Percentiles rank a stretch among this genome's conserved stretches.
Evolutionary conservation across 2,329 filamentous ascomycete genomes (phyloP).

Genomic region (Ophiobolus disseminans): DNA sequence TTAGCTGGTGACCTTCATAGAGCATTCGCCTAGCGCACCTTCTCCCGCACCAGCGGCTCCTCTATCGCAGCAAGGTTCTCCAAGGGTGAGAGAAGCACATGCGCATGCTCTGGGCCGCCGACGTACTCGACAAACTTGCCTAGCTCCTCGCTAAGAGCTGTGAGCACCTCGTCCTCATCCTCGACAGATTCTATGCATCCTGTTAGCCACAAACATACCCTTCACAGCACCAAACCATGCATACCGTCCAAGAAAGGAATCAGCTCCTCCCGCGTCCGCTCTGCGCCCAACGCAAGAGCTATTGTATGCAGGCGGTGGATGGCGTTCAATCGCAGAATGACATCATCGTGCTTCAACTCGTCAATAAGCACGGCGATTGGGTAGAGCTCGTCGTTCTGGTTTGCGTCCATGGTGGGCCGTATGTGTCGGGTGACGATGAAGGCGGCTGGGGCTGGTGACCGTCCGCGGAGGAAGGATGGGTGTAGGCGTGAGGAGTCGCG

Average conservation of each 20-base stretch:
- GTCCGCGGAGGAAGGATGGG: conserved; percentile 20
- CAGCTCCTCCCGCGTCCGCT: conserved; percentile 96
- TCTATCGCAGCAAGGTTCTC: conserved; percentile 99
- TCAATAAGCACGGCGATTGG: conserved; percentile 99
- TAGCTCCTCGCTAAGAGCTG: conserved; percentile 94
- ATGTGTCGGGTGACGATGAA: conserved; percentile 25
- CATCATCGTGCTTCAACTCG: conserved; percentile 99
- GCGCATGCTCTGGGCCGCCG: conserved; percentile 88
- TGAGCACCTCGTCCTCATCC: conserved; percentile 97
- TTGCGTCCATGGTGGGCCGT: conserved; percentile 76
- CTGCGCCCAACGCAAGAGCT: conserved; percentile 91
- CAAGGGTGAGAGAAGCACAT: conserved; percentile 93
- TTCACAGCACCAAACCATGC: conserved; percentile 42
- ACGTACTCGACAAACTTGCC: conserved; percentile 98
- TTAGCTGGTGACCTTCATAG: conserved; percentile 36
- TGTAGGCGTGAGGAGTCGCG: conserved; percentile 19
- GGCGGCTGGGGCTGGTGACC: conserved; percentile 26
- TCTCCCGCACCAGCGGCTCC: conserved; percentile 95
- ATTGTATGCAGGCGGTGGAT: conserved; percentile 98
- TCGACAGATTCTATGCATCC: conserved; percentile 84
- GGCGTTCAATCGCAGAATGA: conserved; percentile 95
- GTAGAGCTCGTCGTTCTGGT: conserved; percentile 97
- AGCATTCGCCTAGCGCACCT: conserved; percentile 64
- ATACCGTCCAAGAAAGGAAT: conserved; percentile 98
- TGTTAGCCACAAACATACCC: conserved; percentile 41